Conservation (phyloP, 2,329 filamentous ascomycete species). For the Xylaria sp. region DNA sequence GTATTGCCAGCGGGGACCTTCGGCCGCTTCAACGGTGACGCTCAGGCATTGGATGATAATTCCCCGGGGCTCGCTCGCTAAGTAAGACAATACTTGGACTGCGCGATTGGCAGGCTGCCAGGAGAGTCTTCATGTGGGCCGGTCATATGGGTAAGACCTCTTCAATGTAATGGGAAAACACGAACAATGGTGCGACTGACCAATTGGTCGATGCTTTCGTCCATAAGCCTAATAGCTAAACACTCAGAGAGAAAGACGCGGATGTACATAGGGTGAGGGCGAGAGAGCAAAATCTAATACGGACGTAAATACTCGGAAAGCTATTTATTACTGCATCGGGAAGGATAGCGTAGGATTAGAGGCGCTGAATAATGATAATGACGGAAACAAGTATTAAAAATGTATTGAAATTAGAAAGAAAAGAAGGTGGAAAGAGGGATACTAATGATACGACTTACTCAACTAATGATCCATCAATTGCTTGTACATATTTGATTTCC, state of each 20-base stretch:
- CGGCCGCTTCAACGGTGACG: conserved; percentile 39
- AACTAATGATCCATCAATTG: too few species aligned
- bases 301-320: conserved; percentile 19
- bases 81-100: neutral
- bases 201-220: neutral
- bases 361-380: neutral
- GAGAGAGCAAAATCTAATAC: conserved; percentile 6
- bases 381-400: neutral
- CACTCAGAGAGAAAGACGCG: neutral
- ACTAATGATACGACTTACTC: neutral
- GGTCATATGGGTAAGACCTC: too few species aligned
- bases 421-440: neutral
- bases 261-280: conserved; percentile 25
- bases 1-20: conserved; percentile 49
- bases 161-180: conserved; percentile 15
- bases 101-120: neutral
- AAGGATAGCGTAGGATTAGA: conserved; percentile 3
- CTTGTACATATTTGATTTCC: too few species aligned
- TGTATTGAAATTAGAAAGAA: neutral
- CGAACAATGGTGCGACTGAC: neutral
- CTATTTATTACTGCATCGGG: conserved; percentile 21
- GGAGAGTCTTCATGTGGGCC: neutral
- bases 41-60: conserved; percentile 6
- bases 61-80: conserved; percentile 20
- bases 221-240: neutral